These are phyloP conservation scores for Sesbania bispinosa DNA, from an alignment of 306 rosid genomes.

Conservation along the genomic window DNA sequence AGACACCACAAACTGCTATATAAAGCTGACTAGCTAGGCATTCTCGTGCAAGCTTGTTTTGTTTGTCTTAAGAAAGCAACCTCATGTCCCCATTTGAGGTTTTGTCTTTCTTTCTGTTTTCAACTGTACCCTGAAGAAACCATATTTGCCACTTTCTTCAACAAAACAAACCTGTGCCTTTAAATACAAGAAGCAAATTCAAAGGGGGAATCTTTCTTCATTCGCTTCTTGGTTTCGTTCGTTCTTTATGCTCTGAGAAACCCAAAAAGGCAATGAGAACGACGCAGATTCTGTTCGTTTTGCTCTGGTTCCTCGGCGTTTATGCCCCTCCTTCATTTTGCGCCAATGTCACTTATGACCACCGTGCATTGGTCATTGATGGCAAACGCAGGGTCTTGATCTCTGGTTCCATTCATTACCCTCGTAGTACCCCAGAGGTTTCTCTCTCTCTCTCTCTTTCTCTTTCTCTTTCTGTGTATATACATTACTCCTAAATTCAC, in stretches of 20 bases:
- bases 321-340: slow-evolving; percentile 38
- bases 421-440: slow-evolving; percentile 92
- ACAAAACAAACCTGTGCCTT: neutral
- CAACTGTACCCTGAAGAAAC: neutral
- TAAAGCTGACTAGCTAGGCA: slow-evolving; percentile 18
- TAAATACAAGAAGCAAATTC: slow-evolving; percentile 4
- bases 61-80: slow-evolving; percentile 27
- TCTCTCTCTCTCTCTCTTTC: neutral
- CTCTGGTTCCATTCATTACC: slow-evolving; percentile 95
- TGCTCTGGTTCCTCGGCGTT: slow-evolving; percentile 40
- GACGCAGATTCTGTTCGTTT: slow-evolving; percentile 22
- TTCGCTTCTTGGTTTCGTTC: neutral
- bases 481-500: neutral
- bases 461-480: neutral
- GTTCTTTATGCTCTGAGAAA: neutral
- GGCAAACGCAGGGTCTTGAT: slow-evolving; percentile 74
- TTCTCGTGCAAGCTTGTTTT: slow-evolving; percentile 4
- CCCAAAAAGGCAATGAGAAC: slow-evolving; percentile 39
- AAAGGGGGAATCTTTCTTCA: slow-evolving; percentile 17
- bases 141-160: slow-evolving; percentile 14
- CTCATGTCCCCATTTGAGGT: neutral
- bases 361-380: slow-evolving; percentile 73
- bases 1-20: neutral
- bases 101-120: neutral
- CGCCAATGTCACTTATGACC: slow-evolving; percentile 72